phyloP scores from a whole-genome alignment of 768 basidiomycete species.

The Kwoniella dejecticola region DNA sequence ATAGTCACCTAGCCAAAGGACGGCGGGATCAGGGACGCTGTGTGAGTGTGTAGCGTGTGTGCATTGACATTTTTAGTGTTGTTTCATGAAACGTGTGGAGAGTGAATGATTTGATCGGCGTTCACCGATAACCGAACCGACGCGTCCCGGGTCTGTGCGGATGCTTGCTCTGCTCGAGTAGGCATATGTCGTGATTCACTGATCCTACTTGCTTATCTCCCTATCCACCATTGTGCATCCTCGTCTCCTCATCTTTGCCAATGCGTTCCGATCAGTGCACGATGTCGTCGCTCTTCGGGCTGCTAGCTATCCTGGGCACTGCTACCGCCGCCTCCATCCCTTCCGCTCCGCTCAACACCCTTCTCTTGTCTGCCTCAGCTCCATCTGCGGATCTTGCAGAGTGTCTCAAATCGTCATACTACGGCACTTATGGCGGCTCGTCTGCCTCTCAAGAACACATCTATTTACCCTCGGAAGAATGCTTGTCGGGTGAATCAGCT shows the following conservation, averaged over 20 bases:
- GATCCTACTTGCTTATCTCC: background rate
- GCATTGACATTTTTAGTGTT: no score
- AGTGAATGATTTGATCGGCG: background rate
- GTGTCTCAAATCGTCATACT: conserved; percentile 25
- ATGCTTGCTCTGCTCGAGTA: no score
- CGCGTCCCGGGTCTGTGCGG: background rate
- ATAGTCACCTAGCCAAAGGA: background rate
- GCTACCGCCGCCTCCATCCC: background rate
- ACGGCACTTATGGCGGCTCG: conserved; percentile 25
- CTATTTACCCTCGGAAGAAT: conserved; percentile 29
- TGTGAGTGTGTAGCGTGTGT: background rate
- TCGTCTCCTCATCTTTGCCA: background rate
- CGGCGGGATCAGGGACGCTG: background rate
- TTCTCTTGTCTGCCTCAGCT: conserved; percentile 14
- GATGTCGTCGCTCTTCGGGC: conserved; percentile 8
- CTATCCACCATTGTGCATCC: no score
- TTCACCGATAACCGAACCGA: conserved; percentile 5
- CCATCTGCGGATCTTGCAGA: conserved; percentile 5
- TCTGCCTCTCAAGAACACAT: conserved; percentile 24
- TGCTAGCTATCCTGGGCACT: conserved; percentile 11
- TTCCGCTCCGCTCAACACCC: background rate
- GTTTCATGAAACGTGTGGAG: no score
- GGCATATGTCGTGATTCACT: background rate
- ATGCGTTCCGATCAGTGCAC: background rate
- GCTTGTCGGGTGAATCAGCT: conserved; percentile 14